These are phyloP conservation scores for Neocucurbitaria cava DNA, from an alignment of 2,329 filamentous ascomycete species.

Conservation along the genomic window DNA sequence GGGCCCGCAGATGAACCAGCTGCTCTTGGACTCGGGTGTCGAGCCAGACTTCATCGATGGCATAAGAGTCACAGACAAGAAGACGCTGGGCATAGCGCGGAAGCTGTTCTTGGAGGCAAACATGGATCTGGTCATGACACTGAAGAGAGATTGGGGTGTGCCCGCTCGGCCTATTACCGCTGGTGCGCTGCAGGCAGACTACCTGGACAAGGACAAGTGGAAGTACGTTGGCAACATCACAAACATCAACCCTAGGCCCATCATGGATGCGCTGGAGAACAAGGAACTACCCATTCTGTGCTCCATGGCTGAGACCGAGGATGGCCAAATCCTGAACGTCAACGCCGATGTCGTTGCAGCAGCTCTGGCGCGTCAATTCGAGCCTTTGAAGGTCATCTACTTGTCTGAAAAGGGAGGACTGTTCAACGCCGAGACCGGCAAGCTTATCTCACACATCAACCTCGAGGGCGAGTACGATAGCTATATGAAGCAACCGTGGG, in stretches of 20 bases:
- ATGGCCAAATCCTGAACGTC: constrained; percentile 94
- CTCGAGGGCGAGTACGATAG: constrained; percentile 94
- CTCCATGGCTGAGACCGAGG: constrained; percentile 92
- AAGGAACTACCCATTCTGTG: constrained; percentile 93
- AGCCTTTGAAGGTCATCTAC: constrained; percentile 97
- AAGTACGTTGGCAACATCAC: constrained; percentile 95
- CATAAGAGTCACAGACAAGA: constrained; percentile 92
- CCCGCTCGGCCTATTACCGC: constrained; percentile 86
- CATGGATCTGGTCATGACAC: constrained; percentile 84
- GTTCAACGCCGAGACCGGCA: constrained; percentile 89
- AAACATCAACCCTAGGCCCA: constrained; percentile 85
- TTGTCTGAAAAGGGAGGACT: constrained; percentile 97
- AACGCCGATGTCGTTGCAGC: constrained; percentile 97
- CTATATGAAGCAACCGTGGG: constrained; percentile 93
- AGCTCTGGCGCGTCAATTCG: constrained; percentile 84
- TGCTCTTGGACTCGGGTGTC: constrained; percentile 87
- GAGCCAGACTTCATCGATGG: constrained; percentile 97
- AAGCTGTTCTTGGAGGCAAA: constrained; percentile 97
- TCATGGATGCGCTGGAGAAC: constrained; percentile 85
- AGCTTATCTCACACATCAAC: constrained; percentile 97
- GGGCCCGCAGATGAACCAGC: constrained; percentile 91
- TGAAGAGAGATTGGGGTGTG: constrained; percentile 84
- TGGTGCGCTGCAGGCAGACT: constrained; percentile 91
- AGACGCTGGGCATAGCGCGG: constrained; percentile 88
- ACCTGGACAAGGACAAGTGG: constrained; percentile 95